Evolutionary conservation across 2,329 filamentous ascomycete genomes (phyloP).

Genomic region (Fusarium goolgardi): DNA sequence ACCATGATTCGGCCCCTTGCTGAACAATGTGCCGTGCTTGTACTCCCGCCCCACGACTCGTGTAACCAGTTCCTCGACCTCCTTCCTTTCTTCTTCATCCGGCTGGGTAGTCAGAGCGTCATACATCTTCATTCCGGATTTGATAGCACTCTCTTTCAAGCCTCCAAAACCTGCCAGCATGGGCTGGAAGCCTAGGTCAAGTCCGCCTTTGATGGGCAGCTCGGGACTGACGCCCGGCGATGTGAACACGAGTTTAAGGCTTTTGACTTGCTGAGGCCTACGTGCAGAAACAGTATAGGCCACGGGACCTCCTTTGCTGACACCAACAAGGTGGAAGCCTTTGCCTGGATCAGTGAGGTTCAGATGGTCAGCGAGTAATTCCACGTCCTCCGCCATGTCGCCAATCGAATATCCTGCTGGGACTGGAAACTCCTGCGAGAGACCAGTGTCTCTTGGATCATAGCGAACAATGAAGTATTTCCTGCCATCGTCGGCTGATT

Average conservation of each 20-base stretch:
- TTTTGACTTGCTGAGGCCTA: constrained; percentile 31
- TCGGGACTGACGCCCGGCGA: constrained; percentile 38
- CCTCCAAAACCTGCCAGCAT: constrained; percentile 1
- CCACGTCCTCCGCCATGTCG: constrained; percentile 47
- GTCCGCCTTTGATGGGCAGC: constrained; percentile 10
- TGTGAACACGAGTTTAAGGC: constrained; percentile 43
- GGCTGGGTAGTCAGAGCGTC: constrained; percentile 29
- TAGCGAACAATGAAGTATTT: constrained; percentile 40
- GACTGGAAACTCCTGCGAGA: constrained; percentile 43
- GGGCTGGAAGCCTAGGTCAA: constrained; percentile 1
- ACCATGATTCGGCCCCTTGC: constrained; percentile 46
- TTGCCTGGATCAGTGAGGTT: constrained; percentile 18
- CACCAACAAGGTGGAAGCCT: constrained; percentile 44
- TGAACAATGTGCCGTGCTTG: constrained; percentile 44
- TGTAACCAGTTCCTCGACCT: background rate
- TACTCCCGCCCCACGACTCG: constrained; percentile 25
- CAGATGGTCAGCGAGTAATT: constrained; percentile 46
- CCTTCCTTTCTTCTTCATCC: constrained; percentile 11
- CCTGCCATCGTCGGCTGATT: constrained; percentile 10
- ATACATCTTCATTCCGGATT: background rate
- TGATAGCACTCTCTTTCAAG: constrained; percentile 8
- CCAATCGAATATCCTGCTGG: constrained; percentile 42
- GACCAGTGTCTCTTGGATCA: constrained; percentile 44
- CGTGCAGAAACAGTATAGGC: constrained; percentile 40
- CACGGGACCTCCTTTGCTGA: constrained; percentile 46